phyloP scores from a whole-genome alignment of 805 yeast species.

The Komagataella mondaviorum region DNA sequence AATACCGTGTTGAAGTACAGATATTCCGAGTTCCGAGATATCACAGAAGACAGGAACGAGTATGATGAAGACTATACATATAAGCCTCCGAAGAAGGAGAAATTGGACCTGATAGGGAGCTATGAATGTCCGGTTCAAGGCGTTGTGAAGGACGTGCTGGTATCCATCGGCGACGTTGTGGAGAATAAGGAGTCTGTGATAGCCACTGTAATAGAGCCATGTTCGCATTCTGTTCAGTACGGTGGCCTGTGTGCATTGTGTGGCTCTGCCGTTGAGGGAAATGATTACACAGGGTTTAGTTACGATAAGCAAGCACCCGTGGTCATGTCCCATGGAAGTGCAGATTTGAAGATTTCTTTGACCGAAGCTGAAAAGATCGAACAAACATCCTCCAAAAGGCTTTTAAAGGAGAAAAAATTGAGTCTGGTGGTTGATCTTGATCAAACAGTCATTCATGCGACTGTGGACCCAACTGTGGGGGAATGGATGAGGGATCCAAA shows the following conservation, averaged over 20 bases:
- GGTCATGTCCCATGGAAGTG: conserved; percentile 79
- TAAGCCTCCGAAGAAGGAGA: conserved; percentile 24
- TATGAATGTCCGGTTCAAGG: conserved; percentile 84
- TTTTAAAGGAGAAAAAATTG: conserved; percentile 51
- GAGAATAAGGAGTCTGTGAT: conserved; percentile 30
- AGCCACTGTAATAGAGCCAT: conserved; percentile 59
- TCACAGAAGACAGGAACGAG: conserved; percentile 22
- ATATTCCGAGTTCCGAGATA: conserved; percentile 53
- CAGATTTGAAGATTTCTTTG: conserved; percentile 69
- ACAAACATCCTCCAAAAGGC: conserved; percentile 42
- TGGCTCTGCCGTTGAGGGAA: conserved; percentile 64
- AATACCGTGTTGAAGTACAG: conserved; percentile 44
- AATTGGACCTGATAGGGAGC: conserved; percentile 59
- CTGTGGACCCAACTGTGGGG: conserved; percentile 94
- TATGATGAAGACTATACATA: conserved; percentile 14
- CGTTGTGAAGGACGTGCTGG: conserved; percentile 31
- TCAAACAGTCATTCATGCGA: conserved; percentile 95
- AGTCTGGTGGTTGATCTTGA: conserved; percentile 93
- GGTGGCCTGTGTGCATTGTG: conserved; percentile 93
- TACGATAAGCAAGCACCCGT: conserved; percentile 70
- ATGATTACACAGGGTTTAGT: conserved; percentile 61
- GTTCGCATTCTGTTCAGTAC: conserved; percentile 85
- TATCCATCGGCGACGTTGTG: conserved; percentile 49
- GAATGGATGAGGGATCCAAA: conserved; percentile 86
- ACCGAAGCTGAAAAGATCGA: conserved; percentile 84